These are phyloP conservation scores for Wallacemonas sp. DNA, from an alignment of 208 protist species.

Conservation along the genomic window DNA sequence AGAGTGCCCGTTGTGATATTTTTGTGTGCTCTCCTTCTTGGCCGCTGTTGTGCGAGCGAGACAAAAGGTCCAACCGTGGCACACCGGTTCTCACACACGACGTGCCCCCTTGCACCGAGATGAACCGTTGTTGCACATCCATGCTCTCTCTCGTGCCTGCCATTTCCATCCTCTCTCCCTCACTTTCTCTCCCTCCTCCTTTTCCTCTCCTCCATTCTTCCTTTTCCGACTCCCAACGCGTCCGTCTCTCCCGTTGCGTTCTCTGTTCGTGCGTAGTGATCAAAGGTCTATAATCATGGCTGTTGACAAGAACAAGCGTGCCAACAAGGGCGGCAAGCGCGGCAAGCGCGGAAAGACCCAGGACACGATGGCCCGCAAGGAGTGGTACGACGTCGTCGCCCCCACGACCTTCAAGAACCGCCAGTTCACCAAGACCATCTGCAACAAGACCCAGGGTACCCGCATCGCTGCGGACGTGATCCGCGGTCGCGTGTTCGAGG, in stretches of 20 bases:
- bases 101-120: too few relatives aligned
- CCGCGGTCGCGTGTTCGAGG: constrained; percentile 98
- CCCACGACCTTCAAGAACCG: constrained; percentile 96
- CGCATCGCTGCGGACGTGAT: constrained; percentile 95
- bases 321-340: constrained; percentile 97
- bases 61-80: too few relatives aligned
- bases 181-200: constrained; percentile 8
- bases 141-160: too few relatives aligned
- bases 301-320: constrained; percentile 96
- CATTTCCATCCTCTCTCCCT: too few relatives aligned
- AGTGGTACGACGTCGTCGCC: constrained; percentile 99
- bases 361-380: constrained; percentile 96
- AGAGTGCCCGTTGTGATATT: too few relatives aligned
- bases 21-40: too few relatives aligned
- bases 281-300: constrained; percentile 63
- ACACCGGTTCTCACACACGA: too few relatives aligned
- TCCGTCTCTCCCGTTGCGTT: too few relatives aligned
- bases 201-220: constrained; percentile 10
- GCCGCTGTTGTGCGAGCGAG: too few relatives aligned
- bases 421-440: constrained; percentile 97
- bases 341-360: constrained; percentile 90
- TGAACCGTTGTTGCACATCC: too few relatives aligned
- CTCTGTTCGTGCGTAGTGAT: background rate
- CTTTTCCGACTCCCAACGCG: too few relatives aligned
- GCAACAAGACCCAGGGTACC: constrained; percentile 97